Evolutionary conservation across 495 filamentous ascomycete genomes (phyloP), one percentile per base, ranked within the genome.

Genomic region (Tetracladium marchalianum): DNA sequence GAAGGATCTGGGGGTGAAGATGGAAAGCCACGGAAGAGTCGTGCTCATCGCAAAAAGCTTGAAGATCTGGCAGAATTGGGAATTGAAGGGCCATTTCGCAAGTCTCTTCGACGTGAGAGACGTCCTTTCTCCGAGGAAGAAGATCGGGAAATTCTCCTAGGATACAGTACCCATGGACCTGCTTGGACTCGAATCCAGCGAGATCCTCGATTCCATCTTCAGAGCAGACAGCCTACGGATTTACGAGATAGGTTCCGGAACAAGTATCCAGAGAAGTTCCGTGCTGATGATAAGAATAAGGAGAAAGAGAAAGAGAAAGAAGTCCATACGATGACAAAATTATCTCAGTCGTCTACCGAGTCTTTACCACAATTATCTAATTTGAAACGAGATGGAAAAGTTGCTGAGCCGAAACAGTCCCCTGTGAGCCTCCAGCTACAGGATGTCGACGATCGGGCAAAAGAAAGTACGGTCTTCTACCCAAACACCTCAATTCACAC

Each of bases 171-270:
- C 17, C 79, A 93, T 51, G 88, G 88, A 1, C 80, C 84, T 36
- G 71, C 80, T 16, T 95, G 89, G 89, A 84, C 83, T 15, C 70
- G 75, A 31, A 94, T 95, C 19, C 80, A 82, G 52, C 72, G 81
- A 40, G 87, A 94, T 54, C 64, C 73, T 10, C 68, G 70, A 12
- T 73, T 90, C 40, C 72, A 80, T 15, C 67, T 95, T 10, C 63
- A 69, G 8, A 76, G 69, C 54, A 75, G 88, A 46, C 75, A 78
- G 33, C 77, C 86, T 2, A 88, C 85, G 5, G 87, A 95, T 56
- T 66, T 95, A 11, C 70, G 89, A 40, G 89, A 95, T 62, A 73
- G 87, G 6, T 82, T 93, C 43, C 74, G 89, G 15, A 88, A 84
- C 48, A 83, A 81, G 43, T 89, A 82, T 51, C 85, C 87, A 6